Percentiles rank a stretch among this genome's conserved stretches.
Evolutionary conservation across 2,329 filamentous ascomycete species (phyloP).

Genomic region (Aspergillus sp.): DNA sequence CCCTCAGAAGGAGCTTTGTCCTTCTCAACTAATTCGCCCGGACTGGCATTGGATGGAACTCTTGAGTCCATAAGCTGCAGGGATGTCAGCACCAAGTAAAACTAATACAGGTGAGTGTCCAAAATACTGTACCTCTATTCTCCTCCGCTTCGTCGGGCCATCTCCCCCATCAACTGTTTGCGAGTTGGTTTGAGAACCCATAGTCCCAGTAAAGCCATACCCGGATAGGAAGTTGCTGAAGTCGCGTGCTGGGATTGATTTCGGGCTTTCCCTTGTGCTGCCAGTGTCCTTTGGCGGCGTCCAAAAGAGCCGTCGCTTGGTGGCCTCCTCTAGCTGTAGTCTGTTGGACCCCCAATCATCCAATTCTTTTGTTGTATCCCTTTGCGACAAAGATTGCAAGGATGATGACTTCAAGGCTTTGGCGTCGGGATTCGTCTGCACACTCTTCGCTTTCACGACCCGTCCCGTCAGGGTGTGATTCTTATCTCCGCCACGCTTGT

Average conservation of each 20-base stretch:
- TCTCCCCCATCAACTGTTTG: slow-evolving; percentile 9
- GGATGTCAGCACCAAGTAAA: slow-evolving; percentile 1
- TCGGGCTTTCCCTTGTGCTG: neutral
- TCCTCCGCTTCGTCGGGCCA: slow-evolving; percentile 30
- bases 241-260: slow-evolving; percentile 1
- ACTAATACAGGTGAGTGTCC: neutral
- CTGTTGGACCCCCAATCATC: slow-evolving; percentile 15
- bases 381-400: neutral
- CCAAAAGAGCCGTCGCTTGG: slow-evolving; percentile 55
- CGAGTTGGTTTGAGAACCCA: slow-evolving; percentile 7
- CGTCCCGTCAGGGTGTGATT: slow-evolving; percentile 30
- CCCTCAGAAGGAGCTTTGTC: slow-evolving; percentile 8
- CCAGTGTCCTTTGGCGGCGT: slow-evolving; percentile 50
- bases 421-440: slow-evolving; percentile 6
- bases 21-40: slow-evolving; percentile 2
- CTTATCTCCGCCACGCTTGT: slow-evolving; percentile 16
- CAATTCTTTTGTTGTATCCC: slow-evolving; percentile 2
- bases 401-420: slow-evolving; percentile 5
- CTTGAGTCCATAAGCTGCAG: slow-evolving; percentile 19
- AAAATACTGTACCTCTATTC: slow-evolving; percentile 27
- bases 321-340: slow-evolving; percentile 39
- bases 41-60: slow-evolving; percentile 7
- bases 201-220: slow-evolving; percentile 31
- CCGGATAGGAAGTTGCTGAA: slow-evolving; percentile 33
- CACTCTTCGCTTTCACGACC: slow-evolving; percentile 25